These are phyloP conservation scores for Citrus sp. DNA, from an alignment of 345 rosid genomes.

Conservation along the genomic window DNA sequence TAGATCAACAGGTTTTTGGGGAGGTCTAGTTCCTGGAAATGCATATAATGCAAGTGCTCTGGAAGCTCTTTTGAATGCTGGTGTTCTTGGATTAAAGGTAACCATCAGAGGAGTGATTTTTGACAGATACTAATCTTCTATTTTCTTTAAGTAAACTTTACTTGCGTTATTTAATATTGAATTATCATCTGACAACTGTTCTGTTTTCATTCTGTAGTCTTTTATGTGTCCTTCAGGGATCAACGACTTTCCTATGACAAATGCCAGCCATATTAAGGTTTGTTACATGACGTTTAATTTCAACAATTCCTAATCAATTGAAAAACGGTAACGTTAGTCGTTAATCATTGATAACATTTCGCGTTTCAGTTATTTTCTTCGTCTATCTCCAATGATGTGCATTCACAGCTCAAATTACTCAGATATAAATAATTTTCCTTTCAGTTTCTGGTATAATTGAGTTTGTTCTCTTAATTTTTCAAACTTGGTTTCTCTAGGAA, in stretches of 20 bases:
- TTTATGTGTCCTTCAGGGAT: conserved; percentile 99
- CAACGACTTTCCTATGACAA: conserved; percentile 95
- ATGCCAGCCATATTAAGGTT: conserved; percentile 81
- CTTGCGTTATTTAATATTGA: neutral
- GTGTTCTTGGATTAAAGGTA: conserved; percentile 97
- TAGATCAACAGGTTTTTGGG: conserved; percentile 83
- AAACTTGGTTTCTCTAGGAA: conserved; percentile 46
- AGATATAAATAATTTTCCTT: neutral
- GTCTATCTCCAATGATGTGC: neutral
- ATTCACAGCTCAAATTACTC: neutral
- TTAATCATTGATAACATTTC: neutral
- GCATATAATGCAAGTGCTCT: conserved; percentile 70
- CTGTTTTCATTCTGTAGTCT: conserved; percentile 49
- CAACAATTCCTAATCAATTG: conserved; percentile 2
- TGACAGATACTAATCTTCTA: neutral
- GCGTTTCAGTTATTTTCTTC: neutral
- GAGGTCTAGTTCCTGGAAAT: conserved; percentile 93
- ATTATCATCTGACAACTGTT: conserved; percentile 13
- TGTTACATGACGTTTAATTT: conserved; percentile 3
- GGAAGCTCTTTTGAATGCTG: conserved; percentile 70
- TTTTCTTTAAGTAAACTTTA: neutral
- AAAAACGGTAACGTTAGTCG: neutral
- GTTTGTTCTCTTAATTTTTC: neutral
- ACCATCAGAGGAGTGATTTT: conserved; percentile 1
- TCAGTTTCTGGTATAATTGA: neutral